A percentile compares a stretch with the other conserved stretches of the same genome.
Conservation (phyloP, 306 rosid species). For the Fragaria vesca region DNA sequence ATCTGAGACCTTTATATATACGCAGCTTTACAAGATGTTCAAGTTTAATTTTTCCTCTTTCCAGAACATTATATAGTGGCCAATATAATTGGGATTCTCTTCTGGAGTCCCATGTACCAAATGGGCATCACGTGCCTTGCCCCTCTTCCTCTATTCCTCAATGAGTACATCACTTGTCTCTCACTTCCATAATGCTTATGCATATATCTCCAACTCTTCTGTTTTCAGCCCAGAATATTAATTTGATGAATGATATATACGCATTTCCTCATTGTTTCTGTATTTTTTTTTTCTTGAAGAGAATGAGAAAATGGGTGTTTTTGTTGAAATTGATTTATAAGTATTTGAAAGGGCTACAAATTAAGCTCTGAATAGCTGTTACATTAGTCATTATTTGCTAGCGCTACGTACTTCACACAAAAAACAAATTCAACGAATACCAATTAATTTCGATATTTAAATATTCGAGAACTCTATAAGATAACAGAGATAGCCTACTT, state of each 20-base stretch:
- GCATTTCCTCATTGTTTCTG: not conserved
- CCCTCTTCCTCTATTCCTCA: conserved; percentile 2
- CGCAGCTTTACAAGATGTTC: conserved; percentile 13
- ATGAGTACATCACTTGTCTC: conserved; percentile 3
- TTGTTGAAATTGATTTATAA: no score
- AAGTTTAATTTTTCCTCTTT: not conserved
- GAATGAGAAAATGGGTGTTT: no score
- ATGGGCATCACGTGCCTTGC: conserved; percentile 55
- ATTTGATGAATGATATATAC: not conserved
- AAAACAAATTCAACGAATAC: not conserved
- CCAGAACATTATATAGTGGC: conserved; percentile 17
- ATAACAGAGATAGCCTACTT: not conserved
- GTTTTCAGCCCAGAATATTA: not conserved
- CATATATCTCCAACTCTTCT: not conserved
- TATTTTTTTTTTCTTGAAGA: no score
- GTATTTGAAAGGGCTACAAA: no score
- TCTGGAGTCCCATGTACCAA: conserved; percentile 26
- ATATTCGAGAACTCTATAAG: not conserved
- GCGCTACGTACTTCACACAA: not conserved
- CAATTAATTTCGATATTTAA: not conserved
- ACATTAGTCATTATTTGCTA: not conserved
- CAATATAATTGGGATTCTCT: conserved; percentile 4
- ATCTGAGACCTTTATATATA: not conserved
- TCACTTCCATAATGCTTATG: conserved; percentile 15
- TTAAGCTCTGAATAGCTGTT: not conserved